A percentile compares a stretch with the other conserved stretches of the same genome.
phyloP scores from a whole-genome alignment of 805 yeast genomes.

The Pichia nanzhaoensis region DNA sequence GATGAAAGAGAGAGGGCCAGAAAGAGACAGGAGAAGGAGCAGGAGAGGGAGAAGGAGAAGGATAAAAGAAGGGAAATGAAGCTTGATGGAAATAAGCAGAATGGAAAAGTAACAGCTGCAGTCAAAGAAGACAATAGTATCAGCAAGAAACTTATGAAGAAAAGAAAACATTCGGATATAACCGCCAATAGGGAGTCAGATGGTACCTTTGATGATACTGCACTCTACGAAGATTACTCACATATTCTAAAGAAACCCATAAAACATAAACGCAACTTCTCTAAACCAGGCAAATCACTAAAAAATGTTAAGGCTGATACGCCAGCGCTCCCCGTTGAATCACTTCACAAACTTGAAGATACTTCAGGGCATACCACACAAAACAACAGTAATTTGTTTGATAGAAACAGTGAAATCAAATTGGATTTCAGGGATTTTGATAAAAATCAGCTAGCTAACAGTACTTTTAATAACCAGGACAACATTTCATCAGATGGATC shows the following conservation, averaged over 20 bases:
- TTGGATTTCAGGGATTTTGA: background rate
- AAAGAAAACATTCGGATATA: constrained; percentile 1
- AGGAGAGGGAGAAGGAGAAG: background rate
- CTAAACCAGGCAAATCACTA: constrained; percentile 1
- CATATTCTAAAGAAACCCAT: constrained; percentile 18
- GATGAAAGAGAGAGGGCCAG: constrained; percentile 1
- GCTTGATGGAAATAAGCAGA: background rate
- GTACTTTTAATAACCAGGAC: constrained; percentile 1
- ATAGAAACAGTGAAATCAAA: constrained; percentile 10
- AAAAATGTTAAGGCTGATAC: background rate
- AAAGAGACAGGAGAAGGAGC: background rate
- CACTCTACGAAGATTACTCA: constrained; percentile 17
- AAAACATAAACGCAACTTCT: constrained; percentile 21
- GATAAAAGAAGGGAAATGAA: background rate
- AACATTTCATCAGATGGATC: background rate
- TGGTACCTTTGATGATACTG: background rate
- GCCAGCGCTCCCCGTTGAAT: background rate
- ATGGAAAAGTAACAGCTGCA: background rate
- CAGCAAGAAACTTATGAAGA: background rate
- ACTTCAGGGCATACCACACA: too few relatives aligned
- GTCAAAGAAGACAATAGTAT: background rate
- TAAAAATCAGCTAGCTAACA: constrained; percentile 3
- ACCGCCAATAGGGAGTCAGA: background rate
- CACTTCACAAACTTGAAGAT: too few relatives aligned
- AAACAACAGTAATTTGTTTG: background rate